Percentiles rank a stretch among this genome's conserved stretches.
phyloP scores from a whole-genome alignment of 805 yeast species.

The Soucietia sequanensis region DNA sequence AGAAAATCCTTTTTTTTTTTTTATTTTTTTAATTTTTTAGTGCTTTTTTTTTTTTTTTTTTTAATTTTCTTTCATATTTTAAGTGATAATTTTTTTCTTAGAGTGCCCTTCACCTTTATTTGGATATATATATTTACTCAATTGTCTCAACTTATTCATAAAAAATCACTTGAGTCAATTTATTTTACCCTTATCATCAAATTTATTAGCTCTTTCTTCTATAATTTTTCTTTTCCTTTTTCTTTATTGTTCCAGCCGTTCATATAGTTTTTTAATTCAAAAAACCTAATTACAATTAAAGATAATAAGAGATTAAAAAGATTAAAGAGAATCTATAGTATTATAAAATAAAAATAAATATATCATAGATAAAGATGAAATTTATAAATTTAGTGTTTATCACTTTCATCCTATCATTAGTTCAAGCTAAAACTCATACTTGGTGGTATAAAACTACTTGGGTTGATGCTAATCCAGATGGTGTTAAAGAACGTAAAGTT shows the following conservation, averaged over 20 bases:
- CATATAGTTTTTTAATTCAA: too few species aligned
- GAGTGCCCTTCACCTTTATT: too few species aligned
- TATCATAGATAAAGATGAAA: constrained; percentile 8
- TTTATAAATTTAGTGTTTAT: constrained; percentile 10
- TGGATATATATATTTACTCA: too few species aligned
- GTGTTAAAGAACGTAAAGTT: constrained; percentile 50
- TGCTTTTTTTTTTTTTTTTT: too few species aligned
- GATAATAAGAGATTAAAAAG: too few species aligned
- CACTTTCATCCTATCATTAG: constrained; percentile 10
- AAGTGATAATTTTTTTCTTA: too few species aligned
- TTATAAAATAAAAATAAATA: constrained; percentile 5
- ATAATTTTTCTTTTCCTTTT: not conserved
- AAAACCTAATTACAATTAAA: too few species aligned
- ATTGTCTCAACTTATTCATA: too few species aligned
- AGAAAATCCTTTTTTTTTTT: too few species aligned
- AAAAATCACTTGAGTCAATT: too few species aligned
- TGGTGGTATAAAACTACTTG: constrained; percentile 66
- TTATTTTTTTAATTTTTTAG: too few species aligned
- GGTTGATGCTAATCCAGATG: constrained; percentile 72
- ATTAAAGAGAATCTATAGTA: constrained; percentile 1
- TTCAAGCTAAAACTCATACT: constrained; percentile 51
- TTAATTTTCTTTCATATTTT: too few species aligned
- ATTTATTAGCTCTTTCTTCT: not conserved
- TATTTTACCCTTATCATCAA: not conserved
- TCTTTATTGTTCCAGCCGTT: constrained; percentile 1